Percentiles rank a stretch among this genome's conserved stretches.
phyloP scores from a whole-genome alignment of 495 filamentous ascomycete genomes.

The Pyronema omphalodes region DNA sequence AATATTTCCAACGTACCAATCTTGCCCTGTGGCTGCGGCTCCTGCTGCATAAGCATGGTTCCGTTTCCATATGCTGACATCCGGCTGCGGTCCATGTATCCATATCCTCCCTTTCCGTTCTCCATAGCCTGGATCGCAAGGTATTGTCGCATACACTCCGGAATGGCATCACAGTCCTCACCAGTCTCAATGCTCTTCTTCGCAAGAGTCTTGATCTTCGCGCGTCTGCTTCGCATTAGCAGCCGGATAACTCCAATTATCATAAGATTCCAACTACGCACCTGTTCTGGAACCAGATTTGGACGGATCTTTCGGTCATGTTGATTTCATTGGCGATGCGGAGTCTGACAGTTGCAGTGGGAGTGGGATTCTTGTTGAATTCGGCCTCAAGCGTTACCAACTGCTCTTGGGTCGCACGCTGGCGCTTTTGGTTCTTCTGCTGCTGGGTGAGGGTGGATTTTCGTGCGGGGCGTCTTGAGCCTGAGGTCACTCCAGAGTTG shows the following conservation, averaged over 20 bases:
- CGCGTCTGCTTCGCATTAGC: constrained; percentile 45
- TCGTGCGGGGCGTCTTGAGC: constrained; percentile 62
- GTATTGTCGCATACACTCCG: constrained; percentile 94
- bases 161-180: constrained; percentile 87
- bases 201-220: constrained; percentile 95
- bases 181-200: constrained; percentile 98
- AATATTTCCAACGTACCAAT: constrained; percentile 47
- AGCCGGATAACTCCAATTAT: background rate
- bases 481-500: constrained; percentile 25
- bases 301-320: constrained; percentile 98
- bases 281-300: constrained; percentile 99
- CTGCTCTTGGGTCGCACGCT: constrained; percentile 92
- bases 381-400: constrained; percentile 84
- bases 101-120: constrained; percentile 63
- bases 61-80: constrained; percentile 44
- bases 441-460: constrained; percentile 98
- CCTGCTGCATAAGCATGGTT: constrained; percentile 48
- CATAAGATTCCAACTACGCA: constrained; percentile 30
- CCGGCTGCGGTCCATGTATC: constrained; percentile 27
- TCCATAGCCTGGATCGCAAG: constrained; percentile 88
- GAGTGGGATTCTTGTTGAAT: constrained; percentile 98
- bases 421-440: constrained; percentile 98
- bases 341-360: constrained; percentile 78
- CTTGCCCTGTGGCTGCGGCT: constrained; percentile 64
- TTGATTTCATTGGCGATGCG: constrained; percentile 92